A percentile compares a stretch with the other conserved stretches of the same genome.
Conservation (phyloP, 129 eudicot genomes). For the Ambrosia trifida region DNA sequence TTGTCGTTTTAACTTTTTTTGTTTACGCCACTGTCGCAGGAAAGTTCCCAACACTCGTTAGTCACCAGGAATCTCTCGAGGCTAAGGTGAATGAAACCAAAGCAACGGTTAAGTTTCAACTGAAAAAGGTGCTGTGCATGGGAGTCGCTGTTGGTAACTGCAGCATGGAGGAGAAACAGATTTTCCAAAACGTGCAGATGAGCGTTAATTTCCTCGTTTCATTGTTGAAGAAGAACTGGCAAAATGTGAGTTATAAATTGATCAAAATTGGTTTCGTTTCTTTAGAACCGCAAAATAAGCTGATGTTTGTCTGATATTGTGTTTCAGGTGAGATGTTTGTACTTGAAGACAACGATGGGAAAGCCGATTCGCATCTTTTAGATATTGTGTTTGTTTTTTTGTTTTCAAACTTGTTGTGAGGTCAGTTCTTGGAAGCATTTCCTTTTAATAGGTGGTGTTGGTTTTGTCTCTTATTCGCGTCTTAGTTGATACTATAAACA, state of each 20-base stretch:
- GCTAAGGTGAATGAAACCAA: constrained; percentile 36
- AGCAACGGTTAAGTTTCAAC: constrained; percentile 12
- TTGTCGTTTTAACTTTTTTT: neutral
- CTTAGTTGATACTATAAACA: neutral
- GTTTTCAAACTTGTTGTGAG: constrained; percentile 3
- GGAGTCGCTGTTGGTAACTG: constrained; percentile 16
- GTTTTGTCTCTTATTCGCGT: neutral
- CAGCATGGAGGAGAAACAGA: constrained; percentile 18
- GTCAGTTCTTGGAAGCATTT: too few relatives aligned
- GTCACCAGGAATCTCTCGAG: constrained; percentile 57
- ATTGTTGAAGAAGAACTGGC: constrained; percentile 58
- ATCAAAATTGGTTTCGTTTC: neutral
- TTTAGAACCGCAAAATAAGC: neutral
- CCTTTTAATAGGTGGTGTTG: neutral
- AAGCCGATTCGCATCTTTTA: constrained; percentile 43
- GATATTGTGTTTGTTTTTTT: neutral
- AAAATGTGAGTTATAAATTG: constrained; percentile 40
- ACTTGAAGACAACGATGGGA: constrained; percentile 48
- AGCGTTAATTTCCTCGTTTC: constrained; percentile 60
- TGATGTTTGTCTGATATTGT: neutral
- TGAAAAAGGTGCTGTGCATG: constrained; percentile 16
- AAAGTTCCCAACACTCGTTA: constrained; percentile 55
- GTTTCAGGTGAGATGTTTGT: constrained; percentile 47
- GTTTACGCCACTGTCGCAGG: constrained; percentile 21
- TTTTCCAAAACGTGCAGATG: constrained; percentile 17